Evolutionary conservation across 352 stramenopile species (phyloP), one percentile per base, ranked within the genome.

Genomic region (Pythium angustatum): DNA sequence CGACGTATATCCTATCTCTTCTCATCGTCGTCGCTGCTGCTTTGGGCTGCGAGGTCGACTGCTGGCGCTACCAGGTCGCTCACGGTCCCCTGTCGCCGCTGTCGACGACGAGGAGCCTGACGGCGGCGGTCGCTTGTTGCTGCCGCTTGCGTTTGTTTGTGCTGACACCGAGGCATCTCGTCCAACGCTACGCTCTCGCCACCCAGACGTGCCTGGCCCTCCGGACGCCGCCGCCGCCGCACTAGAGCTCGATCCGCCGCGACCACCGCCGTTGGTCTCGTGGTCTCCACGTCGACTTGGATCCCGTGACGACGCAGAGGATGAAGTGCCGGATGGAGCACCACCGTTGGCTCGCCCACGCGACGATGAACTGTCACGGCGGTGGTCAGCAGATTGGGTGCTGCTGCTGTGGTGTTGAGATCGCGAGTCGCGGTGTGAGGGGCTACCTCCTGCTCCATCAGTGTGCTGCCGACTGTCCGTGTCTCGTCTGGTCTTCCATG

Each of bases 401-500:
- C 50, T 64, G 53, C 47, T 61, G 40, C 27, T 44, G 41, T 72
- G 64, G 49, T 83, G 71, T 45, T 85, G 71, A 50, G 74, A 74
- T 1, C 68, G 19, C 27, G 58, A 26, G 21, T 58, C 78, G 22
- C 58, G 73, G 48, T 63, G 61, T n/a, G n/a, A n/a, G 26, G 74
- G 70, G 58, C 56, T 72, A 26, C 62, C 8, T 15, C 24, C 40
- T 11, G 19, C 34, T 17, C 57, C 19, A 5, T 34, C 40, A 15
- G 12, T 21, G 28, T 52, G 53, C 15, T 53, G 27, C 21, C 27
- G 66, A 24, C 64, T 67, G 34, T 66, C 54, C 7, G 30, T 11
- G 24, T 94, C 79, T 27, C 86, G 87, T 28, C 81, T 80, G 34
- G 58, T 75, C 66, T 90, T 93, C 77, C 82, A 90, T 21, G 85